phyloP scores from a whole-genome alignment of 495 filamentous ascomycete species.

The Penicillium herquei region DNA sequence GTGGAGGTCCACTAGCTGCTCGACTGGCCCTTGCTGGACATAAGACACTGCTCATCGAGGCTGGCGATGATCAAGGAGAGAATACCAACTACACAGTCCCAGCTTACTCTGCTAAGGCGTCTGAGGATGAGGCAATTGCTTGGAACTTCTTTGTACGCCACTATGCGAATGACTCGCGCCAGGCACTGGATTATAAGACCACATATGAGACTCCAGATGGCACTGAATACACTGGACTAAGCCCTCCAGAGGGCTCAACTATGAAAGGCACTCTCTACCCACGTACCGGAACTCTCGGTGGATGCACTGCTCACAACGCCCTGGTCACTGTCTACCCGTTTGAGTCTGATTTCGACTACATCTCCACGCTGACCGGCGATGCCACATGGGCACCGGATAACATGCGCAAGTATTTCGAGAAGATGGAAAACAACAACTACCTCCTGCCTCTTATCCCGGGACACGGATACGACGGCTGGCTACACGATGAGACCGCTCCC shows the following conservation, averaged over 20 bases:
- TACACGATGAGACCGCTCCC: conserved; percentile 48
- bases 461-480: conserved; percentile 62
- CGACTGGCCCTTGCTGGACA: conserved; percentile 60
- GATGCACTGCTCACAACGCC: conserved; percentile 49
- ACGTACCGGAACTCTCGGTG: conserved; percentile 47
- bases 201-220: conserved; percentile 41
- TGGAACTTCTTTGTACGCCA: conserved; percentile 53
- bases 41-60: conserved; percentile 61
- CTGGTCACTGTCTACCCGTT: conserved; percentile 41
- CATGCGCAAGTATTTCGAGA: conserved; percentile 44
- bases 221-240: conserved; percentile 34
- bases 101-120: conserved; percentile 32
- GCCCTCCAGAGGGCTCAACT: conserved; percentile 38
- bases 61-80: conserved; percentile 59
- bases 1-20: conserved; percentile 61
- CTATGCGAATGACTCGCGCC: conserved; percentile 37
- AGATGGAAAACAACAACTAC: conserved; percentile 56
- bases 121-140: conserved; percentile 36
- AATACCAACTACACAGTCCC: conserved; percentile 38
- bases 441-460: conserved; percentile 34
- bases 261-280: conserved; percentile 46
- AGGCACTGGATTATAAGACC: conserved; percentile 45
- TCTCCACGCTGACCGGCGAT: conserved; percentile 44
- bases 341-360: conserved; percentile 48
- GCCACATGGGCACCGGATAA: conserved; percentile 39